Evolutionary conservation across 2,329 filamentous ascomycete species (phyloP).

Genomic region (Nigrospora sphaerica): DNA sequence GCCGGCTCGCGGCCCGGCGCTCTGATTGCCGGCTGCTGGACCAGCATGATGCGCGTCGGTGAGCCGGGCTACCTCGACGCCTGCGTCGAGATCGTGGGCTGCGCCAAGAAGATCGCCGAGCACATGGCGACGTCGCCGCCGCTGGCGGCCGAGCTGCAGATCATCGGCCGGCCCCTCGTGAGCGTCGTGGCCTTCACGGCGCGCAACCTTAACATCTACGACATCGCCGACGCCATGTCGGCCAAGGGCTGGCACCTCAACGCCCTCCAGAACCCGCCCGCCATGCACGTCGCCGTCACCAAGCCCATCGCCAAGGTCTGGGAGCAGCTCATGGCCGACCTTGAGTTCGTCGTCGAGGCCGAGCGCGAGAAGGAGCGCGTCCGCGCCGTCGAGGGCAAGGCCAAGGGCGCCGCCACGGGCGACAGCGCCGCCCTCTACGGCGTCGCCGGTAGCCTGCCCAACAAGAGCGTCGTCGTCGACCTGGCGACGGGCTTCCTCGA

Average conservation of each 20-base stretch:
- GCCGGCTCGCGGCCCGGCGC: conserved; percentile 89
- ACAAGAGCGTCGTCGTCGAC: conserved; percentile 91
- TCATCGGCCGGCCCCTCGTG: conserved; percentile 81
- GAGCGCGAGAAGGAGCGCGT: conserved; percentile 78
- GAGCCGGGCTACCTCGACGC: conserved; percentile 82
- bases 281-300: conserved; percentile 91
- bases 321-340: conserved; percentile 70
- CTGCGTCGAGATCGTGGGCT: conserved; percentile 81
- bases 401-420: conserved; percentile 61
- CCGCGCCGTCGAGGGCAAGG: conserved; percentile 61
- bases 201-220: conserved; percentile 85
- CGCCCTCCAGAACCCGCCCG: conserved; percentile 82
- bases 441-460: conserved; percentile 87
- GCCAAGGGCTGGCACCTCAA: conserved; percentile 91
- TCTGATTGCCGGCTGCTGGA: conserved; percentile 93
- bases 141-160: conserved; percentile 64
- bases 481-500: conserved; percentile 88
- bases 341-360: conserved; percentile 58
- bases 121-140: conserved; percentile 63
- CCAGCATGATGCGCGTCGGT: conserved; percentile 80
- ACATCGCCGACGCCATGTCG: conserved; percentile 84
- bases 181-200: conserved; percentile 84
- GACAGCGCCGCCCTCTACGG: conserved; percentile 88
- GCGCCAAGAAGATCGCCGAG: conserved; percentile 73
- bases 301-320: conserved; percentile 75